Percentiles rank a stretch among this genome's conserved stretches.
Conservation (phyloP, 169 alveolate genomes). For the Toxoplasma gondii region DNA sequence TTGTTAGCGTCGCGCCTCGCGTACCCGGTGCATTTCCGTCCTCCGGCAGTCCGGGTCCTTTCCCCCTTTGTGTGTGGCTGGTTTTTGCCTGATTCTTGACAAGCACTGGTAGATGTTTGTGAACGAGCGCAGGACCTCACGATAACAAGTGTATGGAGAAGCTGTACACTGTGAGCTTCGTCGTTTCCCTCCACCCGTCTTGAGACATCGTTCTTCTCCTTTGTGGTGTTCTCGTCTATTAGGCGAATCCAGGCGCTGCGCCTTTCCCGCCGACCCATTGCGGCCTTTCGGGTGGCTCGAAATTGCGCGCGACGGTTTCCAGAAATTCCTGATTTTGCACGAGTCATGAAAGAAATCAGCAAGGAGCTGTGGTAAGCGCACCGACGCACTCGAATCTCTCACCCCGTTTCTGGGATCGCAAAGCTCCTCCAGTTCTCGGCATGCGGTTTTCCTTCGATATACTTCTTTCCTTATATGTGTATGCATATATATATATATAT, state of each 20-base stretch:
- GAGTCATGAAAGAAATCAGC: not conserved
- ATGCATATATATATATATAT: no score
- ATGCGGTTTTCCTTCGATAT: not conserved
- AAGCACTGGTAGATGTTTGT: no score
- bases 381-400: not conserved
- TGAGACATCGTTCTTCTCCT: not conserved
- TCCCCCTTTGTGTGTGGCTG: no score
- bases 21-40: no score
- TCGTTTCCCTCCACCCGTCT: not conserved
- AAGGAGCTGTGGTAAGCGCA: not conserved
- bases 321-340: not conserved
- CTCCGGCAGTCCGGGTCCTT: no score
- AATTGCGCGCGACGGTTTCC: not conserved
- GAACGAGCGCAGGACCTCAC: no score
- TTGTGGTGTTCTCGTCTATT: not conserved
- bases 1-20: no score
- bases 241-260: conserved; percentile 36
- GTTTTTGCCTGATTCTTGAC: no score
- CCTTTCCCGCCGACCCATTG: not conserved
- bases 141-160: not conserved
- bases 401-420: not conserved
- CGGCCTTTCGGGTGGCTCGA: not conserved
- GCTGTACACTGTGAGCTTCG: not conserved
- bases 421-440: not conserved
- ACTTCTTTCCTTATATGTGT: no score